Evolutionary conservation across 2,329 filamentous ascomycete genomes (phyloP).

Genomic region (Aspergillus pseudoterreus): DNA sequence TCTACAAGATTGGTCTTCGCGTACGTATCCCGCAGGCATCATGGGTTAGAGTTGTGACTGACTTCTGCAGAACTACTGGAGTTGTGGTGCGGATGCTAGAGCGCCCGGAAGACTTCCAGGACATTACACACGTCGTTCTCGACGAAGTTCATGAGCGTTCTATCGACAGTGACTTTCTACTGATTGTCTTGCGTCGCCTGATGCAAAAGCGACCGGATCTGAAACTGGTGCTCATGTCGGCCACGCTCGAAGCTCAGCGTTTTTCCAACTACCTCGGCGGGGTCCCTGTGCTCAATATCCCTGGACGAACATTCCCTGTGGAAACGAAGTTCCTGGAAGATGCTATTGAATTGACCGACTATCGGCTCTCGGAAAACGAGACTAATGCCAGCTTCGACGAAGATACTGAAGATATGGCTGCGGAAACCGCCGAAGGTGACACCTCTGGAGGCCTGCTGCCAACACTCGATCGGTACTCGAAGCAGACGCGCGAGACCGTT

Average conservation of each 20-base stretch:
- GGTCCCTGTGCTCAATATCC: conserved; percentile 84
- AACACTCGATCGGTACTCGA: conserved; percentile 69
- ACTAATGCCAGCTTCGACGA: conserved; percentile 38
- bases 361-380: conserved; percentile 61
- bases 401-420: conserved; percentile 44
- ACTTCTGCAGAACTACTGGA: conserved; percentile 54
- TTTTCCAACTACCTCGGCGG: conserved; percentile 86
- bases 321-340: conserved; percentile 86
- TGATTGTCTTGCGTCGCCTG: conserved; percentile 85
- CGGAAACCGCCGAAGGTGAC: conserved; percentile 49
- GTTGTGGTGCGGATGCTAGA: conserved; percentile 99
- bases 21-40: conserved; percentile 43
- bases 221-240: conserved; percentile 95
- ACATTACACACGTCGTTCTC: conserved; percentile 91
- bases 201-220: conserved; percentile 73
- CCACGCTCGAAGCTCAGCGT: conserved; percentile 86
- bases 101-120: conserved; percentile 75
- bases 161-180: conserved; percentile 93
- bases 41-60: neutral
- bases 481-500: conserved; percentile 70
- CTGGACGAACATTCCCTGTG: conserved; percentile 90
- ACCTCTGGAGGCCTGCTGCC: conserved; percentile 58
- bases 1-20: conserved; percentile 87
- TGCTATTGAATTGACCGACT: conserved; percentile 81
- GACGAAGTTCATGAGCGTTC: conserved; percentile 96